Conservation (phyloP, 306 rosid genomes). For the Trifolium repens region DNA sequence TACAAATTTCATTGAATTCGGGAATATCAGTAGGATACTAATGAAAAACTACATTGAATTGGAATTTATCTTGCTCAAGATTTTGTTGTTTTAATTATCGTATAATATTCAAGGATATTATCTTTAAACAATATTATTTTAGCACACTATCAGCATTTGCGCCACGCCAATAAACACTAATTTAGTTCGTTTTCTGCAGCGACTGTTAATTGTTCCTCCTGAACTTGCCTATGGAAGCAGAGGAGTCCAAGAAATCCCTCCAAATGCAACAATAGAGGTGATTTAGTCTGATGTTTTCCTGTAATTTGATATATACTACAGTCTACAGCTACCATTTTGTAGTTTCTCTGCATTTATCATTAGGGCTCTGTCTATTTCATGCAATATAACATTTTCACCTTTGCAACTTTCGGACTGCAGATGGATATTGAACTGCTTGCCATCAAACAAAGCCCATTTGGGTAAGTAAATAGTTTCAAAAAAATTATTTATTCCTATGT, state of each 20-base stretch:
- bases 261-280: slow-evolving; percentile 96
- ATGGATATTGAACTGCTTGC: slow-evolving; percentile 85
- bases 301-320: not conserved
- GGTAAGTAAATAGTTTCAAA: slow-evolving; percentile 57
- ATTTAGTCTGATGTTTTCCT: slow-evolving; percentile 24
- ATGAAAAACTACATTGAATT: slow-evolving; percentile 25
- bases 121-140: not conserved
- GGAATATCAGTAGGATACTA: slow-evolving; percentile 3
- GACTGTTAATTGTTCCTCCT: slow-evolving; percentile 86
- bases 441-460: slow-evolving; percentile 92
- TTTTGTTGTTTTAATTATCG: slow-evolving; percentile 5
- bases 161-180: slow-evolving; percentile 6
- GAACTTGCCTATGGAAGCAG: slow-evolving; percentile 89
- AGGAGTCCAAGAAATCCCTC: slow-evolving; percentile 96
- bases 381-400: slow-evolving; percentile 37
- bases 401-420: slow-evolving; percentile 54
- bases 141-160: slow-evolving; percentile 21
- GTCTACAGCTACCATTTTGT: not conserved
- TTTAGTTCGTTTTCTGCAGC: slow-evolving; percentile 54
- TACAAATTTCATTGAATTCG: slow-evolving; percentile 19
- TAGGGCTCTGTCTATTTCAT: not conserved
- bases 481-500: not conserved
- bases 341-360: slow-evolving; percentile 19
- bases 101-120: slow-evolving; percentile 6
- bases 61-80: not conserved